phyloP scores from a whole-genome alignment of 768 basidiomycete species.

The Serendipita sp. region DNA sequence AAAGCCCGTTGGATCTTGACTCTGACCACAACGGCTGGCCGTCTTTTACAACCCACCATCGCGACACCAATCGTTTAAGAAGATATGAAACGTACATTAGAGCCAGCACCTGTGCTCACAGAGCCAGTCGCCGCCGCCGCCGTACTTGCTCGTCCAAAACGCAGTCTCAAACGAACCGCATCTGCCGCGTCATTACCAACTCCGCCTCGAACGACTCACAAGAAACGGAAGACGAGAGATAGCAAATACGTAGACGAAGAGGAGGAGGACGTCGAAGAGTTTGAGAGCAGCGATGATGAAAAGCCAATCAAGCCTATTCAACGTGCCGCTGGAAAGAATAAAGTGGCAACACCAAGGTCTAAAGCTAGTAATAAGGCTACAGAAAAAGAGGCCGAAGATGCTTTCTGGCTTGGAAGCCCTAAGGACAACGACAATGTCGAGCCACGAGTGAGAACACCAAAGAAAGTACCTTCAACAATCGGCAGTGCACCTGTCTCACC shows the following conservation, averaged over 20 bases:
- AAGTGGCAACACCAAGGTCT: not conserved
- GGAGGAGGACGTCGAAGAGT: conserved; percentile 11
- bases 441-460: not conserved
- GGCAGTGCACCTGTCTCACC: conserved; percentile 40
- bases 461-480: not conserved
- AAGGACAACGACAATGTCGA: not conserved
- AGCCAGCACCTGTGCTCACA: not conserved
- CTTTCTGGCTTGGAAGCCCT: conserved; percentile 3
- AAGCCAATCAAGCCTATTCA: not conserved
- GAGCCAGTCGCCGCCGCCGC: conserved; percentile 1
- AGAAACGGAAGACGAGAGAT: conserved; percentile 10
- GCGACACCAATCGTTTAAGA: not conserved
- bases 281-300: conserved; percentile 9
- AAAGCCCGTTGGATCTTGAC: not conserved
- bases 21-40: conserved; percentile 4
- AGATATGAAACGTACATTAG: not conserved
- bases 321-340: not conserved
- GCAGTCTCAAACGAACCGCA: conserved; percentile 43
- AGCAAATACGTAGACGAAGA: conserved; percentile 12
- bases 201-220: conserved; percentile 40
- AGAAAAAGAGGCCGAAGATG: conserved; percentile 3
- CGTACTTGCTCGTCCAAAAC: conserved; percentile 10
- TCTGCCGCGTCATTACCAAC: conserved; percentile 51
- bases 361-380: not conserved
- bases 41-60: not conserved